Conservation (phyloP, 2,329 filamentous ascomycete species). For the Aspergillus alliaceus region DNA sequence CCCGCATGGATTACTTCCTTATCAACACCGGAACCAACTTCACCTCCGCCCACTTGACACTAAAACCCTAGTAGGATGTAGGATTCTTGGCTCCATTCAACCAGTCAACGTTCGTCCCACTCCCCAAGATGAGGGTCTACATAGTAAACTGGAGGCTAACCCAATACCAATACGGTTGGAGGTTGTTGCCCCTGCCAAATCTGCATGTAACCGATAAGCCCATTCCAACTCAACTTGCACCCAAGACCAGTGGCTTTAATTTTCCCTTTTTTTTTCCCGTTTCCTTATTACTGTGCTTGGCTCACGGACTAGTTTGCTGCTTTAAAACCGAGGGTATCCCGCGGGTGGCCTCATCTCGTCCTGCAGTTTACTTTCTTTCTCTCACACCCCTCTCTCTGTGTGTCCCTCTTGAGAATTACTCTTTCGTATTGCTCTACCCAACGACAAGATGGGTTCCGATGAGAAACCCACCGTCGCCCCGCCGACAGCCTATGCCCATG, state of each 20-base stretch:
- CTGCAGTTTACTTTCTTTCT: no score
- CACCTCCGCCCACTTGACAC: background rate
- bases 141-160: no score
- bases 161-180: background rate
- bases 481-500: conserved; percentile 1
- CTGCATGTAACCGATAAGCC: background rate
- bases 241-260: background rate
- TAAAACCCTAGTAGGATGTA: no score
- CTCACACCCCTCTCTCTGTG: no score
- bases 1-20: background rate
- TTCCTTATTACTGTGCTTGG: no score
- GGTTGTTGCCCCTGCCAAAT: background rate
- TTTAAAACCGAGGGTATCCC: background rate
- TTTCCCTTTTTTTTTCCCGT: background rate
- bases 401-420: no score
- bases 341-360: background rate
- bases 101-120: background rate
- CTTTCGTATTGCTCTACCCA: background rate
- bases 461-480: conserved; percentile 11
- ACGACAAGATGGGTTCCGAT: background rate
- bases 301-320: no score
- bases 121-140: no score
- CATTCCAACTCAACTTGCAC: background rate
- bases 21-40: background rate
- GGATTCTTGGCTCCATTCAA: background rate